A percentile compares a stretch with the other conserved stretches of the same genome.
Conservation (phyloP, 2,329 filamentous ascomycete genomes). For the Alternaria viburni region DNA sequence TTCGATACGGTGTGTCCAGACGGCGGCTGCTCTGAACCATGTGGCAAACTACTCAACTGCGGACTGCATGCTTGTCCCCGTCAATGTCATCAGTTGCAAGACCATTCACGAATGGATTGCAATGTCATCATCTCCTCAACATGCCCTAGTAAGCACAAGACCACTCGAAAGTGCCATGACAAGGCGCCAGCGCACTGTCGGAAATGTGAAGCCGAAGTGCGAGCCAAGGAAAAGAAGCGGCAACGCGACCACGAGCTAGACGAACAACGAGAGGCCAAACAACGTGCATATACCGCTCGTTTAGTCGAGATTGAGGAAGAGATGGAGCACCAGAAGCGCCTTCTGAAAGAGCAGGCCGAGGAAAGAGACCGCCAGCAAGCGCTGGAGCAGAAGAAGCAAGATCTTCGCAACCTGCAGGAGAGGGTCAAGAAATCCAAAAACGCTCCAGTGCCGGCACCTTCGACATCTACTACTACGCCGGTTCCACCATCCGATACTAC, state of each 20-base stretch:
- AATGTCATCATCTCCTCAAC: constrained; percentile 49
- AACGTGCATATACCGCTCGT: constrained; percentile 54
- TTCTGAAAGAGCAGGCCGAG: constrained; percentile 53
- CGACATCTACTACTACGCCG: neutral
- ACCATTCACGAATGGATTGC: constrained; percentile 65
- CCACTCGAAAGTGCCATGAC: constrained; percentile 56
- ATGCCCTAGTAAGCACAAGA: constrained; percentile 62
- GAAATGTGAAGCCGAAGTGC: constrained; percentile 60
- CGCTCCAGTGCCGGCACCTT: neutral
- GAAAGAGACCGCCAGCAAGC: constrained; percentile 53
- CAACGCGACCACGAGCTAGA: constrained; percentile 61
- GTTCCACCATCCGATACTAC: neutral
- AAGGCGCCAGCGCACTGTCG: constrained; percentile 51
- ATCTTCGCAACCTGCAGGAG: constrained; percentile 53
- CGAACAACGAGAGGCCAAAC: constrained; percentile 51
- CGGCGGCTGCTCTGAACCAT: constrained; percentile 70
- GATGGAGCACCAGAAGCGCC: constrained; percentile 56
- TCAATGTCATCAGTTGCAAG: constrained; percentile 66
- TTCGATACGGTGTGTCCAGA: constrained; percentile 70
- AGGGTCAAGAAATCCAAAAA: constrained; percentile 8
- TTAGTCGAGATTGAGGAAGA: constrained; percentile 62
- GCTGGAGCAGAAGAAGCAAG: constrained; percentile 55
- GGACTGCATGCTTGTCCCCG: constrained; percentile 64
- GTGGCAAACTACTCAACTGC: constrained; percentile 62
- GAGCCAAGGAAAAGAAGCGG: constrained; percentile 52